Base-by-base conservation (phyloP, 2,329 filamentous ascomycete species). In the Myriosclerotinia duriaeana region DNA sequence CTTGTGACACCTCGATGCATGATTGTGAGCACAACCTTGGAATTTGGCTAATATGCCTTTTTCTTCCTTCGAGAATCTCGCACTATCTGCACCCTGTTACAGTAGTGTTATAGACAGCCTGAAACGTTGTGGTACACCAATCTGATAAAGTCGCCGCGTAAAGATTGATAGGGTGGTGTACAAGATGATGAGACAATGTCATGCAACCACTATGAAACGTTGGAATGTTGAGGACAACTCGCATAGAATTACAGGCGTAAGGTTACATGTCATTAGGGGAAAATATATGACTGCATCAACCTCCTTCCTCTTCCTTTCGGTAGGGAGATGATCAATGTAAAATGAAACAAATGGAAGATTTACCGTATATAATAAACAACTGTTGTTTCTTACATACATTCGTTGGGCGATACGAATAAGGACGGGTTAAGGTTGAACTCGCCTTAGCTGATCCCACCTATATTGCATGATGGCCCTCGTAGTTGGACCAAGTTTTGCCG, bases 221-320 rank as follows among this genome's bases (percentile, higher is more conserved):
- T 38, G 58, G 44, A 60, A 60, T 14, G 44, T 60, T 50, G 44
- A 50, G 58, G 44, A 14, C 17, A 60, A 38, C 6, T 60, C 56
- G 56, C 42, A 60, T 48, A 46, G 30, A 38, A 50, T 50, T 30
- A 30, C 20, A 60, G 30, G 56, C 44, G 44, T 38, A 44, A 60
- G 44, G 44, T 60, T 60, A 50, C 56, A 60, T 60, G 2, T 12
- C 56, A 38, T 22, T 30, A 17, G 22, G 38, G 5, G 14, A 8
- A 44, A 44, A 44, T 30, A 22, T 20, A 26, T 58, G 54, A 38
- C 20, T 20, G 44, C 56, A 50, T 42, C 30, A 60, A 34, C 14
- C 36, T 38, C 26, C 26, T 26, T 48, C 30, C 56, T 26, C 38
- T 40, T 48, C 8, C 42, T 50, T 38, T 60, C 12, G 30, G 22